phyloP scores from a whole-genome alignment of 2,329 filamentous ascomycete species.

The Kalmusia sp. region DNA sequence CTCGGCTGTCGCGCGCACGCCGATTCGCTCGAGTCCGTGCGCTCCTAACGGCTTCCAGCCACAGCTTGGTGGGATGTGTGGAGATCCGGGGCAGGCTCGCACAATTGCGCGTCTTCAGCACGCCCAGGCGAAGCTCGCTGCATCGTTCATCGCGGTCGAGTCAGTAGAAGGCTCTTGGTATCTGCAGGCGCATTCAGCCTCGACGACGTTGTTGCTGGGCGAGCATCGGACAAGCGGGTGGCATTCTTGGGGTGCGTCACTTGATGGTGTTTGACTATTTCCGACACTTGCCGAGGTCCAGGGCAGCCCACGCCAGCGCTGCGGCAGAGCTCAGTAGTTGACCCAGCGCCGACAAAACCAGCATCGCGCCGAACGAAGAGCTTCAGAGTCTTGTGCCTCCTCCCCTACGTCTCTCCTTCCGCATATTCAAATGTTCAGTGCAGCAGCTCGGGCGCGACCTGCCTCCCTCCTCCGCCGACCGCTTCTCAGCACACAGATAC shows the following conservation, averaged over 20 bases:
- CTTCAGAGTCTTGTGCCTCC: slow-evolving; percentile 12
- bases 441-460: slow-evolving; percentile 48
- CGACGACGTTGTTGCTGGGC: neutral
- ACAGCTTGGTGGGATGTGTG: slow-evolving; percentile 7
- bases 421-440: slow-evolving; percentile 48
- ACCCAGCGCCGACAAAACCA: slow-evolving; percentile 20
- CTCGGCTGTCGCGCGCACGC: neutral
- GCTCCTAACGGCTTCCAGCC: neutral
- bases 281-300: slow-evolving; percentile 20
- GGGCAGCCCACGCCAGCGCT: neutral
- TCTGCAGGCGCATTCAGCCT: neutral
- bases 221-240: slow-evolving; percentile 4
- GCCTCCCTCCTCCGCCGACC: slow-evolving; percentile 46
- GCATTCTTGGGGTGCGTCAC: neutral
- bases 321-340: slow-evolving; percentile 18
- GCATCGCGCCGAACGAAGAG: slow-evolving; percentile 20
- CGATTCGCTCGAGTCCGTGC: neutral
- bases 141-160: no score
- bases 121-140: no score
- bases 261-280: neutral
- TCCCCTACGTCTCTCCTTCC: slow-evolving; percentile 13
- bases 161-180: neutral
- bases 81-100: slow-evolving; percentile 12
- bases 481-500: slow-evolving; percentile 32
- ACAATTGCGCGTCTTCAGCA: no score